Base-by-base conservation (phyloP, 768 basidiomycete species). In the Boletus tomentosulus region DNA sequence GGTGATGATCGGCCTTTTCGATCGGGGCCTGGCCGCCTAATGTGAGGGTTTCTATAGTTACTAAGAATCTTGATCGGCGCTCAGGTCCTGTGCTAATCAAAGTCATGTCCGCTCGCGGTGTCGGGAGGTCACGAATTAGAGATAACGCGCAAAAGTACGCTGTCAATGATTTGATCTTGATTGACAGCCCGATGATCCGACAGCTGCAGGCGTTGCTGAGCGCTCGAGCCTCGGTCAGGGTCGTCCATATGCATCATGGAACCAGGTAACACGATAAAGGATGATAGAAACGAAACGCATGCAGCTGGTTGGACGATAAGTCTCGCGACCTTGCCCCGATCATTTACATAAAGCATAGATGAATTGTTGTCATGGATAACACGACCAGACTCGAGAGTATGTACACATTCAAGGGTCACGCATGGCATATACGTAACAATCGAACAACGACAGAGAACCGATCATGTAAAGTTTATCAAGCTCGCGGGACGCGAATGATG, bases 401-500 rank as follows among this genome's bases (percentile, higher is more conserved):
- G 9, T 41, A 41, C 39, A 24, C 19, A 22, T 24, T 38, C 19
- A 12, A 41, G 39, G 22, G 1, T 19, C 19, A 41, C 39, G 24
- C 4, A 24, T 0, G 24, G 4, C 4, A 12, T 16, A 41, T 11
- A 41, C 11, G n/a, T 22, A 41, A 41, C 39, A 41, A 13, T 24
- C 10, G 4, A 41, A 41, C 39, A 41, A 8, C 3, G 19, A 39
- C 19, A n/a, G 19, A 19, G 19, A 19, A 19, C 19, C 19, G 19
- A 19, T 6, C 4, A 13, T 16, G 25, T 27, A 13, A 27, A 25
- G 6, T 27, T 25, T 13, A 31, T 46, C 30, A 46, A 13, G 10
- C n/a, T 5, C 45, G 53, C 24, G 59, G 59, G 12, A 60, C 59
- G 41, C 57, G 57, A 35, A 55, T 62, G 25, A 34, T 11, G 31